Evolutionary conservation across 345 rosid genomes (phyloP).

Genomic region (Populus ilicifolia): DNA sequence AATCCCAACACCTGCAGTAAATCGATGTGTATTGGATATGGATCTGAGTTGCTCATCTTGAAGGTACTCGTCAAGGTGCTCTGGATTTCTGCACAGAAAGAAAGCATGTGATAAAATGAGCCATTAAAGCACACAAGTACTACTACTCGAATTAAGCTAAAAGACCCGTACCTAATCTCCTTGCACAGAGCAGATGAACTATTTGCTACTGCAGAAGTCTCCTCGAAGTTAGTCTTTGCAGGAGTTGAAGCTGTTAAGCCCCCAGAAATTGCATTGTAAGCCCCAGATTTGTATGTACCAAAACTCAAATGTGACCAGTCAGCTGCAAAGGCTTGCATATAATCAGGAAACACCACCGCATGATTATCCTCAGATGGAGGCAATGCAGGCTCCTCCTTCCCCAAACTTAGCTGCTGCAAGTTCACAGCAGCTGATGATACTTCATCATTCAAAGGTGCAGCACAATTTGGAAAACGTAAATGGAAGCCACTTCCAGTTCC

Average conservation of each 20-base stretch:
- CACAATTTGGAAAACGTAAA: slow-evolving; percentile 8
- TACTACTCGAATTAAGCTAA: neutral
- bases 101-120: neutral
- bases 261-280: slow-evolving; percentile 10
- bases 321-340: slow-evolving; percentile 41
- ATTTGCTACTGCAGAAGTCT: slow-evolving; percentile 18
- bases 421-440: slow-evolving; percentile 24
- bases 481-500: slow-evolving; percentile 13
- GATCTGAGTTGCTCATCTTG: slow-evolving; percentile 18
- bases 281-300: slow-evolving; percentile 44
- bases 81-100: slow-evolving; percentile 28
- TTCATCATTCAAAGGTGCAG: slow-evolving; percentile 19
- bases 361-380: slow-evolving; percentile 17
- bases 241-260: slow-evolving; percentile 17
- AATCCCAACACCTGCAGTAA: slow-evolving; percentile 21
- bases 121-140: neutral
- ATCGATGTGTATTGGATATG: slow-evolving; percentile 14
- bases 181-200: slow-evolving; percentile 17
- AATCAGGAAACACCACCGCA: slow-evolving; percentile 42
- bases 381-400: slow-evolving; percentile 14
- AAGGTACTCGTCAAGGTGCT: slow-evolving; percentile 2
- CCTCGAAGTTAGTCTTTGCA: slow-evolving; percentile 11
- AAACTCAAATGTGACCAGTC: slow-evolving; percentile 53
- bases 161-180: slow-evolving; percentile 26
- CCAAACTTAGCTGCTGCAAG: slow-evolving; percentile 35